These are phyloP conservation scores for Cercospora sp. DNA, from an alignment of 2,329 filamentous ascomycete species.

Conservation along the genomic window DNA sequence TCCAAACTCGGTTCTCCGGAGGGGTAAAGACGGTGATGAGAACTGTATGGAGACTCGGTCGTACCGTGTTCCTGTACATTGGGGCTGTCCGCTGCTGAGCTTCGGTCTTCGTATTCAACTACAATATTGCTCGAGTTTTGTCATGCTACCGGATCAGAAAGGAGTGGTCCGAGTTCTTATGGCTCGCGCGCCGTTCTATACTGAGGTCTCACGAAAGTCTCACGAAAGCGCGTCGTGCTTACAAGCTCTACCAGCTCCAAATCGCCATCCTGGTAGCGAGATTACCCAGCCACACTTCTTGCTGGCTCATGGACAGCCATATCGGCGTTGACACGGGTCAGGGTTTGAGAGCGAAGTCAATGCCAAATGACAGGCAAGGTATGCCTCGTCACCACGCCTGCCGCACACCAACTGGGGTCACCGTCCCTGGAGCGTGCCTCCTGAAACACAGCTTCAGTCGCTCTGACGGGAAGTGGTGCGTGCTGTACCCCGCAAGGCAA, in stretches of 20 bases:
- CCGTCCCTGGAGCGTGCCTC: neutral
- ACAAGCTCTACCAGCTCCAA: constrained; percentile 1
- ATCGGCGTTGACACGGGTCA: neutral
- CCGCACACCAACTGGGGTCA: neutral
- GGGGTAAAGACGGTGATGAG: neutral
- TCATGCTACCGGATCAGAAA: neutral
- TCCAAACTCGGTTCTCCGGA: neutral
- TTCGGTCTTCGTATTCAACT: neutral
- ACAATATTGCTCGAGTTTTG: neutral
- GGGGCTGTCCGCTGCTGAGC: neutral
- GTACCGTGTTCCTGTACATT: neutral
- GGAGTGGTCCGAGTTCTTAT: neutral
- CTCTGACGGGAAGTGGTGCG: neutral
- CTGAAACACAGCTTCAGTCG: neutral
- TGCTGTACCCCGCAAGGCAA: neutral
- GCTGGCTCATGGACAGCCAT: neutral
- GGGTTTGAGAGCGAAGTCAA: neutral
- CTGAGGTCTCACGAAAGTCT: neutral
- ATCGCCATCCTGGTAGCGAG: constrained; percentile 6
- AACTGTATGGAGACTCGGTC: neutral
- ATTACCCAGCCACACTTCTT: constrained; percentile 2
- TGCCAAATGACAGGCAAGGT: constrained; percentile 8
- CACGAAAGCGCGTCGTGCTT: constrained; percentile 11
- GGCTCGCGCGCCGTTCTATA: neutral
- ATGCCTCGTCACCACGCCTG: neutral